These are phyloP conservation scores for Solanum virginianum DNA, from an alignment of 257 asterid species.

Conservation along the genomic window DNA sequence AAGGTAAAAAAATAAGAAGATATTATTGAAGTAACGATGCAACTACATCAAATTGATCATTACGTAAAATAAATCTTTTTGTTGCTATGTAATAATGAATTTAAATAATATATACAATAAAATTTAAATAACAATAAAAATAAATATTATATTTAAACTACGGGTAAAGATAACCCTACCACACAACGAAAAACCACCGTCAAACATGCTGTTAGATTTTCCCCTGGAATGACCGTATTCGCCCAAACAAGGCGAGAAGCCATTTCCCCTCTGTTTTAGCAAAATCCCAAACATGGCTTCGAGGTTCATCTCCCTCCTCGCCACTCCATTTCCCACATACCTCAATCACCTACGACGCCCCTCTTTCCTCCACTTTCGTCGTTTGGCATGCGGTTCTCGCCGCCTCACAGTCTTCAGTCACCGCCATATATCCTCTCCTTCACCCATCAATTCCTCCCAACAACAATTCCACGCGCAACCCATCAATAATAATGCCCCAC, in stretches of 20 bases:
- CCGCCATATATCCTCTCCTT: conserved; percentile 14
- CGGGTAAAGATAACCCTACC: too few relatives aligned
- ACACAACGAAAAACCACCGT: too few relatives aligned
- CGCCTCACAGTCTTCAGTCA: conserved; percentile 19
- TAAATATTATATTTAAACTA: too few relatives aligned
- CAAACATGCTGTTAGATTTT: not conserved
- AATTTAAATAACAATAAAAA: too few relatives aligned
- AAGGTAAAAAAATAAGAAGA: too few relatives aligned
- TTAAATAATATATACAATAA: too few relatives aligned
- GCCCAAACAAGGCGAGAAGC: not conserved
- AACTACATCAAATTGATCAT: too few relatives aligned
- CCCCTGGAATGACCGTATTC: not conserved
- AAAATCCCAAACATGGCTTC: conserved; percentile 42
- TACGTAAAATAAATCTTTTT: too few relatives aligned
- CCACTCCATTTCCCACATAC: conserved; percentile 36
- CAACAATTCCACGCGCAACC: conserved; percentile 26
- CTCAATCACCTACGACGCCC: conserved; percentile 32
- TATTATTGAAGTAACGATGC: too few relatives aligned
- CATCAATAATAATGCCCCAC: conserved; percentile 4
- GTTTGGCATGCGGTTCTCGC: conserved; percentile 16
- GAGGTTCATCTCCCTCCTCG: conserved; percentile 49
- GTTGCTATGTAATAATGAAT: too few relatives aligned
- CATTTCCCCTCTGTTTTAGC: not conserved
- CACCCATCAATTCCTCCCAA: conserved; percentile 7
- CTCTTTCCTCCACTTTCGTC: conserved; percentile 27